These are phyloP conservation scores for Dioszegia crocea DNA, from an alignment of 768 basidiomycete genomes.

Conservation along the genomic window DNA sequence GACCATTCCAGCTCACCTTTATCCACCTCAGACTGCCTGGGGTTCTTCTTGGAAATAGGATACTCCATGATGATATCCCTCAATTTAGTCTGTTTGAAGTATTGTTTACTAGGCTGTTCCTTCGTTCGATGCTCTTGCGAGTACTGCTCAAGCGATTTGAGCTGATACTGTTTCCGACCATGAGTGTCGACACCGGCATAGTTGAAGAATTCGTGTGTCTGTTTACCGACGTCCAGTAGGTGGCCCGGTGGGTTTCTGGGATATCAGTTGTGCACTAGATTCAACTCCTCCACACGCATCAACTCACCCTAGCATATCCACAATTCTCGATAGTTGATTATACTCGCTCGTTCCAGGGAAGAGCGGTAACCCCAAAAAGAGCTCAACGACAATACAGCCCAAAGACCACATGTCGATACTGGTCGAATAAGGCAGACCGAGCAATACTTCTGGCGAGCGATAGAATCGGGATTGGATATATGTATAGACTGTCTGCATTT, in stretches of 20 bases:
- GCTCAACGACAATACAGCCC: conserved; percentile 96
- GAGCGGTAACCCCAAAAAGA: conserved; percentile 90
- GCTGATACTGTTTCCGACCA: conserved; percentile 68
- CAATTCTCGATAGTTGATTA: conserved; percentile 92
- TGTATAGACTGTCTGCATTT: conserved; percentile 98
- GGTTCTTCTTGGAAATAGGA: conserved; percentile 79
- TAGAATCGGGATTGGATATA: conserved; percentile 99
- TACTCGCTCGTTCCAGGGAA: conserved; percentile 99
- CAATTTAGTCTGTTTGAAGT: conserved; percentile 88
- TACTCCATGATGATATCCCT: conserved; percentile 95
- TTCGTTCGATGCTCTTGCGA: conserved; percentile 89
- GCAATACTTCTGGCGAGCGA: conserved; percentile 91
- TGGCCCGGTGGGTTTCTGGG: conserved; percentile 78
- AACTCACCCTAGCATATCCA: conserved; percentile 95
- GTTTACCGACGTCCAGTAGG: conserved; percentile 95
- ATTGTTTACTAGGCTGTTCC: conserved; percentile 98
- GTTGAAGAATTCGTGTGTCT: conserved; percentile 90
- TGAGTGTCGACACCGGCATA: conserved; percentile 62
- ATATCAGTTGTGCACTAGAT: background rate
- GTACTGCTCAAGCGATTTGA: conserved; percentile 93
- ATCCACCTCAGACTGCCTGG: conserved; percentile 73
- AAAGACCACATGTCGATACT: conserved; percentile 99
- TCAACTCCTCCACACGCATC: background rate
- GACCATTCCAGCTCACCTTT: conserved; percentile 68
- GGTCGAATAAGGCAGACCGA: conserved; percentile 89